phyloP scores from a whole-genome alignment of 208 protist genomes.

The Trypanosoma rangeli region DNA sequence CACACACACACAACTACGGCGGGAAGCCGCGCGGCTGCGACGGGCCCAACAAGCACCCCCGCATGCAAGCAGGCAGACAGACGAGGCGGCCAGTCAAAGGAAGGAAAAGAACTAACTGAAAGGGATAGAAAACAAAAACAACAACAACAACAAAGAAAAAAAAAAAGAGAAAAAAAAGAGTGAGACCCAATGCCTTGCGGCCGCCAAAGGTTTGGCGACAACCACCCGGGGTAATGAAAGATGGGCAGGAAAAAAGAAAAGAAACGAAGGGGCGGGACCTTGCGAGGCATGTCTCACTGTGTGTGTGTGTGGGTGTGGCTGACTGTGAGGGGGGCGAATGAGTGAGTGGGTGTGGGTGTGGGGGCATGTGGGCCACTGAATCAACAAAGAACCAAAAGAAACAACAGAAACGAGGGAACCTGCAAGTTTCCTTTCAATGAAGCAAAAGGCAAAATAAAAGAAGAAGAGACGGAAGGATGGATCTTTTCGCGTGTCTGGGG shows the following conservation, averaged over 20 bases:
- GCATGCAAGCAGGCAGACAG: no score
- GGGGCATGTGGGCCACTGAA: not conserved
- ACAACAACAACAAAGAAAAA: not conserved
- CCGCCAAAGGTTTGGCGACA: not conserved
- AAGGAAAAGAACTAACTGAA: no score
- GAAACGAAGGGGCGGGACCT: not conserved
- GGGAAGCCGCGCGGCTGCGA: no score
- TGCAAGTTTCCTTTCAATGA: not conserved
- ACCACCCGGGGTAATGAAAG: not conserved
- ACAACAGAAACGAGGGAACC: not conserved
- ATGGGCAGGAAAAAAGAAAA: no score
- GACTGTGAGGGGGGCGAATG: not conserved
- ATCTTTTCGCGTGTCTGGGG: not conserved
- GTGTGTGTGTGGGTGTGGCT: not conserved
- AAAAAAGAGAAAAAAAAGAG: not conserved
- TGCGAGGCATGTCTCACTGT: not conserved
- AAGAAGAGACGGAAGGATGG: not conserved
- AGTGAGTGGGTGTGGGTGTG: not conserved
- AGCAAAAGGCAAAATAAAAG: slow-evolving; percentile 8
- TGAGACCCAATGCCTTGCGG: not conserved
- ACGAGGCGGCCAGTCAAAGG: no score
- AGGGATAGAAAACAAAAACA: not conserved
- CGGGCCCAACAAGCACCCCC: no score
- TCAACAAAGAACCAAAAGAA: not conserved
- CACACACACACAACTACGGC: no score